These are phyloP conservation scores for Ogataea paraovalis DNA, from an alignment of 805 yeast genomes.

Conservation along the genomic window DNA sequence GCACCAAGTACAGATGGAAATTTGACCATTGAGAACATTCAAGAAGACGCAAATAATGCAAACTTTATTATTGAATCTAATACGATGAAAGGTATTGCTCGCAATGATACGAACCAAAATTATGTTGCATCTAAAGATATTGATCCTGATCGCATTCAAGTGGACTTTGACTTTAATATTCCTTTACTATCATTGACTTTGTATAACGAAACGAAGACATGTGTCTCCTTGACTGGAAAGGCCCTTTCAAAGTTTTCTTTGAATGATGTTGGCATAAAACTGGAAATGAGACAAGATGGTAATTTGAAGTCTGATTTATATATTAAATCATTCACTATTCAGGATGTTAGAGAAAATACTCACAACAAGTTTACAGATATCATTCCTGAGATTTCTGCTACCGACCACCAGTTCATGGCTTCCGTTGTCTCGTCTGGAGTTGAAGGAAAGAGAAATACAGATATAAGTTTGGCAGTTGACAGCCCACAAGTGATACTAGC, in stretches of 20 bases:
- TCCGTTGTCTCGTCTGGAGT: slow-evolving; percentile 42
- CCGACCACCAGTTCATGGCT: slow-evolving; percentile 68
- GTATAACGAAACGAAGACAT: slow-evolving; percentile 46
- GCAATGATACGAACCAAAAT: not conserved
- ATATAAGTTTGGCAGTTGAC: slow-evolving; percentile 62
- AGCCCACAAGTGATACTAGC: slow-evolving; percentile 81
- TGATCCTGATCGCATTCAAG: slow-evolving; percentile 29
- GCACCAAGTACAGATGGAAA: slow-evolving; percentile 38
- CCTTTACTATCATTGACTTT: slow-evolving; percentile 62
- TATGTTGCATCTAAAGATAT: not conserved
- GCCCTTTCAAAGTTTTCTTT: slow-evolving; percentile 57
- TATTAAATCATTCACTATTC: slow-evolving; percentile 69
- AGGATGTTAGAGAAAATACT: slow-evolving; percentile 61
- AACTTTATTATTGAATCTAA: slow-evolving; percentile 40
- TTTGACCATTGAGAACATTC: slow-evolving; percentile 47
- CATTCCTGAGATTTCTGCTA: slow-evolving; percentile 64
- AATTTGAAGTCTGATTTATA: slow-evolving; percentile 57
- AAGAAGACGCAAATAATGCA: slow-evolving; percentile 62
- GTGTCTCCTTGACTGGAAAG: slow-evolving; percentile 33
- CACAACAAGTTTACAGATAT: slow-evolving; percentile 75
- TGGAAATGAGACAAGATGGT: slow-evolving; percentile 50
- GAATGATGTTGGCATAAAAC: slow-evolving; percentile 49
- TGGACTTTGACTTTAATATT: slow-evolving; percentile 52
- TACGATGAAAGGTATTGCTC: not conserved
- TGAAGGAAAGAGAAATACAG: slow-evolving; percentile 36